Base-by-base conservation (phyloP, 2,329 filamentous ascomycete genomes). In the Neobulgaria alba region DNA sequence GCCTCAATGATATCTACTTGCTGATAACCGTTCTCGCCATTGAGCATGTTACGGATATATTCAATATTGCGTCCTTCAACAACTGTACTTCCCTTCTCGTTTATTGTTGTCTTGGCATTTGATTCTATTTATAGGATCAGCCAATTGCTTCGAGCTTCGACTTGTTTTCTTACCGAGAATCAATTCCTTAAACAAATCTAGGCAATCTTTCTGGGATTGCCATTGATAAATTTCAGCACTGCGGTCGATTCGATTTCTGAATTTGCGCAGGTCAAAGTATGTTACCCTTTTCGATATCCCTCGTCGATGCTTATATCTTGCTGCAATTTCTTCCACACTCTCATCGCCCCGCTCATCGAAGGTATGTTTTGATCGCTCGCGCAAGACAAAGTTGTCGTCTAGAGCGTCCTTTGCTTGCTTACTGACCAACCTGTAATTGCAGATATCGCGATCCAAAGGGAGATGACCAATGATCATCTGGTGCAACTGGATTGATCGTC, bases 301-400 rank as follows among this genome's bases (percentile, higher is more conserved):
- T 56, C 69, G 69, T 32, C 56, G 33, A 5, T 51, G 54, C 43
- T 58, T 62, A 41, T 58, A 57, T 26, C 49, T 48, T 10, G 37
- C 16, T 3, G 33, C 39, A 15, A 67, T 50, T 5, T 60, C 48
- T 7, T 47, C 35, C 38, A 44, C 61, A 7, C 7, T 7, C 7
- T 7, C 23, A 26, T 12, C 12, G 60, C 39, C 41, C 33, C 39
- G 38, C 29, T 16, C 65, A 21, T 71, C 70, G 47, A 65, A 75
- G 18, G 42, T 57, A 16, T 56, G 41, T 10, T 59, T 52, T 48
- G 69, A 75, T 14, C 58, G 61, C 29, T 52, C 47, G 26, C 66
- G 63, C 71, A 71, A 75, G 51, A 73, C 67, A n/a, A n/a, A n/a
- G 5, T 62, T 65, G 17, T 49, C 41, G 8, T 59, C 49, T 39